Evolutionary conservation across 768 basidiomycete species (phyloP).

Genomic region (Boletus vinaceobasis): DNA sequence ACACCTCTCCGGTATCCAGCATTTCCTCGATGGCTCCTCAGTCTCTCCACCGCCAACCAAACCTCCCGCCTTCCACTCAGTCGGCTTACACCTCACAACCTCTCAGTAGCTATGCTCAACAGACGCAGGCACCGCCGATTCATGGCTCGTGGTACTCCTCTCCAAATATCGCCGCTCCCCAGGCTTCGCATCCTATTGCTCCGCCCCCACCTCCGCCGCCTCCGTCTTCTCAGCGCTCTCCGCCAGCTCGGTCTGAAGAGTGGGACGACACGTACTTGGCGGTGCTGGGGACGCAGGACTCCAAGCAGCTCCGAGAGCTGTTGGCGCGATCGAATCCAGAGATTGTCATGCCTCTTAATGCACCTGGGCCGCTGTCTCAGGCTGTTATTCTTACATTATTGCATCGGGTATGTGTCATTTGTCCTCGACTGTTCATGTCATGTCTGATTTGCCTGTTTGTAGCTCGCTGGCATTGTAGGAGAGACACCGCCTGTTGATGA

Average conservation of each 20-base stretch:
- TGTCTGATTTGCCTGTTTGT: slow-evolving; percentile 5
- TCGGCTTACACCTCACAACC: slow-evolving; percentile 31
- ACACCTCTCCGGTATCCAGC: slow-evolving; percentile 30
- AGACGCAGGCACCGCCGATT: slow-evolving; percentile 29
- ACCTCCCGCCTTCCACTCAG: slow-evolving; percentile 37
- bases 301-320: slow-evolving; percentile 69
- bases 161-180: slow-evolving; percentile 69
- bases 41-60: slow-evolving; percentile 36
- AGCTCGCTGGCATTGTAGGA: slow-evolving; percentile 73
- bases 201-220: slow-evolving; percentile 50
- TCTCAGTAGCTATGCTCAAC: slow-evolving; percentile 29
- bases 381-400: slow-evolving; percentile 82
- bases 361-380: slow-evolving; percentile 69
- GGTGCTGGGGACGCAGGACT: slow-evolving; percentile 72
- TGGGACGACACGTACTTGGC: slow-evolving; percentile 84
- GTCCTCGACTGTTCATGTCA: neutral
- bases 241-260: slow-evolving; percentile 62
- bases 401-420: slow-evolving; percentile 58
- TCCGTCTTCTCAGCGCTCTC: slow-evolving; percentile 44
- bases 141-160: slow-evolving; percentile 54
- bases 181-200: slow-evolving; percentile 76
- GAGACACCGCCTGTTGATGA: slow-evolving; percentile 78
- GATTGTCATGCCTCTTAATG: slow-evolving; percentile 73
- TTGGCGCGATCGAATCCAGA: slow-evolving; percentile 75
- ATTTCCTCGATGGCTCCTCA: slow-evolving; percentile 37